phyloP scores from a whole-genome alignment of 163 green algal species.

The Chlorella variabilis region DNA sequence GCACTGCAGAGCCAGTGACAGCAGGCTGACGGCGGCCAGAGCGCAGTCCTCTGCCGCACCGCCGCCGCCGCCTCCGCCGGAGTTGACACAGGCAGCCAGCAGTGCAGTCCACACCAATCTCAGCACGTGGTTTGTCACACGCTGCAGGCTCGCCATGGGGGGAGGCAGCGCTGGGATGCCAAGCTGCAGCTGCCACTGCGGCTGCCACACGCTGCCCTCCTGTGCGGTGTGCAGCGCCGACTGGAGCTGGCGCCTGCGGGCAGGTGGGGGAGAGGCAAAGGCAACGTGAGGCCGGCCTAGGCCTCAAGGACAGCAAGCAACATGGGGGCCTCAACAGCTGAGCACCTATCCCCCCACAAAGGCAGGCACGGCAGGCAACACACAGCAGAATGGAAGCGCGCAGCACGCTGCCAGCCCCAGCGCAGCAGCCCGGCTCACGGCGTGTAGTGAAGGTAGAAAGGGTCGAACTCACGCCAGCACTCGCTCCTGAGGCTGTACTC shows the following conservation, averaged over 20 bases:
- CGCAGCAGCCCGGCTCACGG: not conserved
- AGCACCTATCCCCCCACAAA: not conserved
- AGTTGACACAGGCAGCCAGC: constrained; percentile 2
- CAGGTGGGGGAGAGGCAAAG: no score
- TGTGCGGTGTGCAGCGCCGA: constrained; percentile 39
- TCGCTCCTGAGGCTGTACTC: constrained; percentile 52
- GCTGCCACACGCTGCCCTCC: constrained; percentile 42
- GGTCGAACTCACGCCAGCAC: constrained; percentile 62
- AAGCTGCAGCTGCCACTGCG: constrained; percentile 11
- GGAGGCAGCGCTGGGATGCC: not conserved
- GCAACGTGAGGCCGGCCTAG: no score
- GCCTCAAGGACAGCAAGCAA: no score
- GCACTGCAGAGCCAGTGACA: constrained; percentile 49
- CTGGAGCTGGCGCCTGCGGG: constrained; percentile 36
- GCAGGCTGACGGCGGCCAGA: constrained; percentile 49
- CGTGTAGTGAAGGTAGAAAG: constrained; percentile 56
- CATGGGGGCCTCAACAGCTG: no score
- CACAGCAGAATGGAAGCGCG: no score
- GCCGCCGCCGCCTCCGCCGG: not conserved
- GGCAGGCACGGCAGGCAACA: no score
- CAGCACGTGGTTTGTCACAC: constrained; percentile 24
- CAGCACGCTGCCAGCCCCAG: no score
- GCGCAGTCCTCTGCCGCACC: constrained; percentile 47
- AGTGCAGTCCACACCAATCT: constrained; percentile 1
- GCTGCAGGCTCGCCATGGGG: constrained; percentile 25